Base-by-base conservation (phyloP, 495 filamentous ascomycete species). In the Podospora bellae-mahoneyi region DNA sequence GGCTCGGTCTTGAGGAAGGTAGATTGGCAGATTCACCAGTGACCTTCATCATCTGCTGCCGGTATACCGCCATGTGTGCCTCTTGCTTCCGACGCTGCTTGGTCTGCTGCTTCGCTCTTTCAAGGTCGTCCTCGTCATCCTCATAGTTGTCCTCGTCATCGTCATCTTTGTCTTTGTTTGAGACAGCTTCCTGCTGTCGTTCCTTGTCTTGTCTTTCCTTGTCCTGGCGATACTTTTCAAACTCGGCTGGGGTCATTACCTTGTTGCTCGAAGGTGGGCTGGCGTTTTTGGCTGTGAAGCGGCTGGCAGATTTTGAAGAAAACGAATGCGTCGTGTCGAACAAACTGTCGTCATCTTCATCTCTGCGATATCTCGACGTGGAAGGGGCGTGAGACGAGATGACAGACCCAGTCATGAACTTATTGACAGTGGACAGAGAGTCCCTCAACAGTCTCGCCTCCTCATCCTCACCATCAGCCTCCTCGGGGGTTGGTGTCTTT, bases 41-140 rank as follows among this genome's bases (percentile, higher is more conserved):
- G 20, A 96, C 90, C 74, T 97, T 97, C 92, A 93, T 96, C 93
- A 97, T 96, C 76, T 94, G 90, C 75, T 97, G 94, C 60, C 95
- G 87, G 75, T 97, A 96, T 7, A 97, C 89, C 15, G 92, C 83
- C 76, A 97, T 85, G 76, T 96, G 92, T 10, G 94, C 94, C 74
- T 97, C 92, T 72, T 97, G 93, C 79, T 94, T 96, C 67, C 88
- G 85, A 67, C 94, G 86, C 70, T 93, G 91, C 73, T 89, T 89
- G 57, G 90, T 87, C 39, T 89, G 80, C 74, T 91, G 84, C 68
- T 85, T 90, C 32, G 88, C 85, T 70, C 89, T 90, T 74, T 96
- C 92, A 2, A 82, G 74, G 63, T 96, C 93, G 70, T 97, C 92
- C 64, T 95, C 92, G 65, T 96, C 94, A 61, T 97, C 92, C 64